A percentile compares a stretch with the other conserved stretches of the same genome.
Evolutionary conservation across 805 yeast species (phyloP).

Genomic region (Hanseniaspora meyeri): DNA sequence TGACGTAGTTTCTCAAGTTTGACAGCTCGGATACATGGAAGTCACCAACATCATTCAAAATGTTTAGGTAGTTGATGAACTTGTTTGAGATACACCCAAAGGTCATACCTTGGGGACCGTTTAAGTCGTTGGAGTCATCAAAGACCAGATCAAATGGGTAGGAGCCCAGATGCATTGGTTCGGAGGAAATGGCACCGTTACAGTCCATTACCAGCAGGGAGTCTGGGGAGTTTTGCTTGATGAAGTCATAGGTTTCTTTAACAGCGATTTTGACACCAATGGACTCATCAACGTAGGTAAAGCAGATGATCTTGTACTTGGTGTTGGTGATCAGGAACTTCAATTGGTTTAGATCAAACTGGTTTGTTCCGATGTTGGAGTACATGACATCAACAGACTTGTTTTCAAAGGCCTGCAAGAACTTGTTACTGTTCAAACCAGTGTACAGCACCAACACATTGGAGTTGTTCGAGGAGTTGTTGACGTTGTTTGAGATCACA

Average conservation of each 20-base stretch:
- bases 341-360: conserved; percentile 40
- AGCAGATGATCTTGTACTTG: conserved; percentile 57
- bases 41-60: neutral
- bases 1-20: neutral
- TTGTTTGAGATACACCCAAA: conserved; percentile 63
- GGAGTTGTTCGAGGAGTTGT: conserved; percentile 21
- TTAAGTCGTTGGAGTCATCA: conserved; percentile 89
- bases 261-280: conserved; percentile 82
- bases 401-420: conserved; percentile 63
- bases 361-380: conserved; percentile 64
- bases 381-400: conserved; percentile 48
- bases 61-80: conserved; percentile 48
- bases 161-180: conserved; percentile 63
- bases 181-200: conserved; percentile 89
- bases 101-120: conserved; percentile 86
- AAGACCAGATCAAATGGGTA: conserved; percentile 86
- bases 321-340: conserved; percentile 36
- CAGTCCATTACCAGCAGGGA: conserved; percentile 82
- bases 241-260: conserved; percentile 45
- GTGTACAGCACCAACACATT: conserved; percentile 72
- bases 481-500: conserved; percentile 16
- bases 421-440: conserved; percentile 73
- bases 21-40: conserved; percentile 1
- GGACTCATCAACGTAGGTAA: conserved; percentile 94
- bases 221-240: conserved; percentile 50